Evolutionary conservation across 352 stramenopile species (phyloP).

Genomic region (Phytopythium cucurbitacearum): DNA sequence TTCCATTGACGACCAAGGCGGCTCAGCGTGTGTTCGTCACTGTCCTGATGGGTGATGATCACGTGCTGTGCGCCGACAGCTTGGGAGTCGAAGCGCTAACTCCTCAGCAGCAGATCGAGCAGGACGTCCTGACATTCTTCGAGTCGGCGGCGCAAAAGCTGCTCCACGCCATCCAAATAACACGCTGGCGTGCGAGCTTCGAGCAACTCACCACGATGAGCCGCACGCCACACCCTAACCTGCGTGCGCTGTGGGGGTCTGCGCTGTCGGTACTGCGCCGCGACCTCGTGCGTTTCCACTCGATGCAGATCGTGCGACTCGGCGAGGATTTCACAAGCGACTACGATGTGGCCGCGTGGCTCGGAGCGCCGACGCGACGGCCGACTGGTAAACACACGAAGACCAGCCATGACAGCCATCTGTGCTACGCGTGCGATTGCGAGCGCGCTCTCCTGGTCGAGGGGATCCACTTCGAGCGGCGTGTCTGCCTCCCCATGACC

Average conservation of each 20-base stretch:
- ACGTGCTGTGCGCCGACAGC: slow-evolving; percentile 57
- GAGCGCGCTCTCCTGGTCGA: slow-evolving; percentile 19
- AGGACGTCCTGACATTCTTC: slow-evolving; percentile 52
- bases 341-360: slow-evolving; percentile 52
- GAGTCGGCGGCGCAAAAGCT: slow-evolving; percentile 21
- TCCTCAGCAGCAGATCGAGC: slow-evolving; percentile 35
- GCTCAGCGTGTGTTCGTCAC: slow-evolving; percentile 31
- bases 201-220: slow-evolving; percentile 34
- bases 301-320: slow-evolving; percentile 60
- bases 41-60: slow-evolving; percentile 44
- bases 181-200: slow-evolving; percentile 37
- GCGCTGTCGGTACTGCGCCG: slow-evolving; percentile 41
- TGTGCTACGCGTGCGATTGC: slow-evolving; percentile 57
- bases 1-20: slow-evolving; percentile 19
- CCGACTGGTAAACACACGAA: slow-evolving; percentile 10
- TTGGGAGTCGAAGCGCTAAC: slow-evolving; percentile 47
- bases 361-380: slow-evolving; percentile 26
- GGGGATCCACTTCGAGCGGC: slow-evolving; percentile 45
- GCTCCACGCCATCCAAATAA: slow-evolving; percentile 26
- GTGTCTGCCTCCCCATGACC: slow-evolving; percentile 58
- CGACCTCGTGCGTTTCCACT: slow-evolving; percentile 51
- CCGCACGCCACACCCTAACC: slow-evolving; percentile 23
- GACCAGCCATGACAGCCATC: slow-evolving; percentile 21
- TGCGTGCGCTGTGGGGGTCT: slow-evolving; percentile 28
- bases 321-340: slow-evolving; percentile 58